Conservation (phyloP, 805 yeast genomes). For the Candida nitratophila region DNA sequence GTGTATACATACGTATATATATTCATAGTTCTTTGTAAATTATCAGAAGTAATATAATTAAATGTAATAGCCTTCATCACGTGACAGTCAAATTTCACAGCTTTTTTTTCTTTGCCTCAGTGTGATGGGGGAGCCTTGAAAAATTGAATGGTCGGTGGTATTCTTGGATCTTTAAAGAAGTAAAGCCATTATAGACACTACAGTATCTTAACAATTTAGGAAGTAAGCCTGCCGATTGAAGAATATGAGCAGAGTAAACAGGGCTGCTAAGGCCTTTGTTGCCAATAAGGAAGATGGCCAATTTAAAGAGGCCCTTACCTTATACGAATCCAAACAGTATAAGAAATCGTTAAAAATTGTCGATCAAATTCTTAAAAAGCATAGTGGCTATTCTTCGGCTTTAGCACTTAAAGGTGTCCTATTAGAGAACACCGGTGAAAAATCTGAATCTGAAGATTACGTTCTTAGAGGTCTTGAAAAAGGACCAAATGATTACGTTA, state of each 20-base stretch:
- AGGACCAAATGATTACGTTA: slow-evolving; percentile 57
- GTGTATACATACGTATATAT: neutral
- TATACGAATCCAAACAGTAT: slow-evolving; percentile 82
- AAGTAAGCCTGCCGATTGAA: too few relatives aligned
- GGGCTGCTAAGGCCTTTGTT: neutral
- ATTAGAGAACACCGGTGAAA: slow-evolving; percentile 48
- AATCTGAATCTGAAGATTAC: slow-evolving; percentile 55
- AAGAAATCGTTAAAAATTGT: slow-evolving; percentile 74
- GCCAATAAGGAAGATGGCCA: slow-evolving; percentile 58
- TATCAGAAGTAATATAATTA: too few relatives aligned
- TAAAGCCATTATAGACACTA: too few relatives aligned
- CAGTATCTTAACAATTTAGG: too few relatives aligned
- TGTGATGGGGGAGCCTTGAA: neutral
- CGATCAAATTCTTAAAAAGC: slow-evolving; percentile 71
- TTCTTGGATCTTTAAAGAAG: too few relatives aligned
- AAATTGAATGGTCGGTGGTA: too few relatives aligned
- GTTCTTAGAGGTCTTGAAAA: slow-evolving; percentile 55
- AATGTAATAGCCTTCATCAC: too few relatives aligned
- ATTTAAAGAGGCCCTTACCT: slow-evolving; percentile 74
- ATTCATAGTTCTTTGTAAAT: neutral
- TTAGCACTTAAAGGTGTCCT: slow-evolving; percentile 79
- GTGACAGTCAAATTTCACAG: too few relatives aligned
- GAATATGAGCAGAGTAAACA: too few relatives aligned
- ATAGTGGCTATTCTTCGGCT: slow-evolving; percentile 70
- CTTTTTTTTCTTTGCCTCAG: too few relatives aligned